phyloP scores from a whole-genome alignment of 352 stramenopile species.

The Phytophthora boehmeriae region DNA sequence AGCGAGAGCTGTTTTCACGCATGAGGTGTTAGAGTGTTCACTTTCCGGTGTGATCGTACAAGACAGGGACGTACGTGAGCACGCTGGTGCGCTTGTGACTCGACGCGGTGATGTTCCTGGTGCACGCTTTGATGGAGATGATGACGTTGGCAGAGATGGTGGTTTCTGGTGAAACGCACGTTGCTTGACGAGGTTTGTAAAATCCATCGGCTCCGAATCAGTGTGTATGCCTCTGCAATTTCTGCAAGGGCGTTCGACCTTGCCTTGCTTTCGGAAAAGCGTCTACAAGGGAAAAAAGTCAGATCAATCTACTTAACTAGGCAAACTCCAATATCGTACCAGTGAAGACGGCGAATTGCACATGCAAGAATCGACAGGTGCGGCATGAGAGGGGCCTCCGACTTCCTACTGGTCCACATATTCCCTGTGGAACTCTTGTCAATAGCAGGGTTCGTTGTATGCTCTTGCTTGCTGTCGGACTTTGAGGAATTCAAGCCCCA shows the following conservation, averaged over 20 bases:
- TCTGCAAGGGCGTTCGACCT: constrained; percentile 31
- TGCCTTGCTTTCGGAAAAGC: constrained; percentile 24
- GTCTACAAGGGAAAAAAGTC: constrained; percentile 19
- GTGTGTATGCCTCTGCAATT: constrained; percentile 4
- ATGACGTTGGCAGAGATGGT: constrained; percentile 26
- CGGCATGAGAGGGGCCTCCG: constrained; percentile 7
- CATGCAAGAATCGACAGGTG: constrained; percentile 16
- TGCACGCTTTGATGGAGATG: constrained; percentile 24
- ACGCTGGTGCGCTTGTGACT: constrained; percentile 29
- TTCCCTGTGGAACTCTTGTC: background rate
- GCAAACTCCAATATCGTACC: constrained; percentile 10
- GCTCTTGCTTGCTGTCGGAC: background rate
- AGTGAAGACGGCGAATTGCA: constrained; percentile 27
- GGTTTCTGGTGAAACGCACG: constrained; percentile 64
- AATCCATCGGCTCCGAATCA: constrained; percentile 18
- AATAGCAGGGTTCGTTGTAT: background rate
- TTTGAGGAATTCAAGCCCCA: constrained; percentile 9
- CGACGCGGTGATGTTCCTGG: constrained; percentile 26
- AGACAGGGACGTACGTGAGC: constrained; percentile 26
- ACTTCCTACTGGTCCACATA: constrained; percentile 9
- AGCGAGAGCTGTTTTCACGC: constrained; percentile 18
- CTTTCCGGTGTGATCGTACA: background rate
- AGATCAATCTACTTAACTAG: background rate
- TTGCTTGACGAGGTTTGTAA: constrained; percentile 62
- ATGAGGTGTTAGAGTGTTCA: constrained; percentile 6